These are phyloP conservation scores for Ilex paraguariensis DNA, from an alignment of 305 asterid species.

Conservation along the genomic window DNA sequence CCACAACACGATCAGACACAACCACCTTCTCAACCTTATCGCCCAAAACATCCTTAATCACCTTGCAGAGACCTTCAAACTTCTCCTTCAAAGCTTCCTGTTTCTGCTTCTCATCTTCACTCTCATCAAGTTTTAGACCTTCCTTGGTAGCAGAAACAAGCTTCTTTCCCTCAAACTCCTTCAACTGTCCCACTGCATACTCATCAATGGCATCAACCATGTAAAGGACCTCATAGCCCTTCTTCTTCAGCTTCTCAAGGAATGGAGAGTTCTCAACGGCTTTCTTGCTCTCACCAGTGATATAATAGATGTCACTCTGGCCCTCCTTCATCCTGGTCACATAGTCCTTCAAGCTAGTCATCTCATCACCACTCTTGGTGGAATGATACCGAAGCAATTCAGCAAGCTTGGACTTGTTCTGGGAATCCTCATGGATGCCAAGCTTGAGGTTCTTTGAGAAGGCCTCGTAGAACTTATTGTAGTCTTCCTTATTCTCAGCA, in stretches of 20 bases:
- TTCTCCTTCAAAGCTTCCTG: conserved; percentile 45
- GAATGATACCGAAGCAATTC: conserved; percentile 66
- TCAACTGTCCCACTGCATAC: conserved; percentile 72
- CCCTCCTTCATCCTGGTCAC: conserved; percentile 91
- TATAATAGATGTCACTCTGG: conserved; percentile 65
- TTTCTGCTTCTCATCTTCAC: conserved; percentile 61
- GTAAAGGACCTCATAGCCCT: conserved; percentile 66
- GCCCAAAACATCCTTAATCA: conserved; percentile 51
- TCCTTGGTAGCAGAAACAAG: conserved; percentile 56
- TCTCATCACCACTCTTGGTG: conserved; percentile 52
- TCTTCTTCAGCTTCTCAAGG: conserved; percentile 83
- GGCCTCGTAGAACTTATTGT: conserved; percentile 39
- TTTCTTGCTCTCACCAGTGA: conserved; percentile 83
- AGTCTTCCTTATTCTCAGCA: conserved; percentile 45
- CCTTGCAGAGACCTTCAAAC: conserved; percentile 64
- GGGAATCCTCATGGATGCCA: conserved; percentile 80
- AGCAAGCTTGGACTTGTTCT: conserved; percentile 60
- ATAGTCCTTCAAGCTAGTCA: conserved; percentile 86
- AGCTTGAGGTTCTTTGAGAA: conserved; percentile 57
- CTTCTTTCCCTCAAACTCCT: conserved; percentile 50
- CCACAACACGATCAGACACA: conserved; percentile 53
- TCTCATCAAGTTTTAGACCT: conserved; percentile 80
- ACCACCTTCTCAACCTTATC: conserved; percentile 51
- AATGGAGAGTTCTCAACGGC: conserved; percentile 89
- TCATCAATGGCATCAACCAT: conserved; percentile 93